phyloP scores from a whole-genome alignment of 345 rosid species.

The Fremontodendron californicum region DNA sequence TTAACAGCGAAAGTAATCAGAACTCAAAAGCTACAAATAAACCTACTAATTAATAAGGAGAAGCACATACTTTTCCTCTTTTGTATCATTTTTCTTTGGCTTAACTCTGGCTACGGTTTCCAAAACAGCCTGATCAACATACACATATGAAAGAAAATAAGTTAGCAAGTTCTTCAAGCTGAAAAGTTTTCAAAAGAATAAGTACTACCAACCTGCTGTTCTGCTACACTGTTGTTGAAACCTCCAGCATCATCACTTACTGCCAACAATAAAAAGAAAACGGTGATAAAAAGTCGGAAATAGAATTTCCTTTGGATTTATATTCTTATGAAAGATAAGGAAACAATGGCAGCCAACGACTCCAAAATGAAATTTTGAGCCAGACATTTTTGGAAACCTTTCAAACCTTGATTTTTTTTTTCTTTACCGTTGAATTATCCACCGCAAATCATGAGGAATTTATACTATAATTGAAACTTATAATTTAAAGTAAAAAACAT shows the following conservation, averaged over 20 bases:
- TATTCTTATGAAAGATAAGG: neutral
- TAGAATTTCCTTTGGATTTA: neutral
- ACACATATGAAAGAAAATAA: neutral
- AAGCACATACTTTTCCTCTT: constrained; percentile 74
- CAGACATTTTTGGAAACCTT: neutral
- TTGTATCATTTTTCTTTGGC: constrained; percentile 66
- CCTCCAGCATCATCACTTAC: constrained; percentile 67
- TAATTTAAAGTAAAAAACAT: neutral
- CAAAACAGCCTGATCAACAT: constrained; percentile 66
- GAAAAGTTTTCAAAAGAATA: neutral
- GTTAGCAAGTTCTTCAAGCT: neutral
- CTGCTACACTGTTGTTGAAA: constrained; percentile 93
- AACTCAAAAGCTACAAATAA: neutral
- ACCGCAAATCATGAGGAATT: neutral
- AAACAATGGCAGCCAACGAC: neutral
- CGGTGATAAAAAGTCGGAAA: neutral
- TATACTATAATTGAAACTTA: neutral
- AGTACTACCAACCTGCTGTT: constrained; percentile 57
- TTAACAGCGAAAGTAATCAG: neutral
- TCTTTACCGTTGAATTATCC: neutral
- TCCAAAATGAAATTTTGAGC: constrained; percentile 12
- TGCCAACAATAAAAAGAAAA: constrained; percentile 28
- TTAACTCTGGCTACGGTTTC: constrained; percentile 71
- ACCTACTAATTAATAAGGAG: neutral
- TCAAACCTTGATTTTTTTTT: neutral